A percentile compares a stretch with the other conserved stretches of the same genome.
These are phyloP conservation scores for Colletotrichum orchidophilum DNA, from an alignment of 2,329 filamentous ascomycete species.

Conservation along the genomic window DNA sequence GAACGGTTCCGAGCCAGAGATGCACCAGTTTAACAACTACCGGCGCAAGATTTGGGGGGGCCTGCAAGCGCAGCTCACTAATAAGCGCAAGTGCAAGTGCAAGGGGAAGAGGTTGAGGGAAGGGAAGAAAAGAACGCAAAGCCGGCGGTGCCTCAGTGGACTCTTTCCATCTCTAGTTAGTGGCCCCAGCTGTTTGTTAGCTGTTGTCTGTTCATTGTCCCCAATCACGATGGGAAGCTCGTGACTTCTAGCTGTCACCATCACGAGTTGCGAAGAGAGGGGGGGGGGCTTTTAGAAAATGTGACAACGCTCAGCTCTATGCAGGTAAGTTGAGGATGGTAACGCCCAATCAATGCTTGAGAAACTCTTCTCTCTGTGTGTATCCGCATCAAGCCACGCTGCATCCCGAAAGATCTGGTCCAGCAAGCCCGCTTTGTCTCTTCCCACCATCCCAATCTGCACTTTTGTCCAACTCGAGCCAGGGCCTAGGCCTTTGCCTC, in stretches of 20 bases:
- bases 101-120: not conserved
- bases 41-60: conserved; percentile 4
- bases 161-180: not conserved
- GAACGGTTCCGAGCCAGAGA: conserved; percentile 27
- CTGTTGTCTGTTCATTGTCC: not conserved
- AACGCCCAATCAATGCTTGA: not conserved
- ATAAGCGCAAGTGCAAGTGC: not conserved
- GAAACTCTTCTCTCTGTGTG: not conserved
- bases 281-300: too few relatives aligned
- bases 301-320: not conserved
- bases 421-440: too few relatives aligned
- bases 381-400: not conserved
- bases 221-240: not conserved
- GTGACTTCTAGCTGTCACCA: not conserved
- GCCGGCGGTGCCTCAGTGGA: not conserved
- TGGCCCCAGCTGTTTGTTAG: not conserved
- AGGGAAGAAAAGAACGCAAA: not conserved
- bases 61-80: not conserved
- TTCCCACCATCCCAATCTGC: not conserved
- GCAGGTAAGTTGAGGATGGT: not conserved
- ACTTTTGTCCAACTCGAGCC: not conserved
- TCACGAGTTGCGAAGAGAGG: not conserved
- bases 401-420: not conserved
- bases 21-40: conserved; percentile 11
- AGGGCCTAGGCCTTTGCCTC: not conserved